A percentile compares a stretch with the other conserved stretches of the same genome.
These are phyloP conservation scores for Wickerhamomyces sydowiorum DNA, from an alignment of 805 yeast genomes.

Conservation along the genomic window DNA sequence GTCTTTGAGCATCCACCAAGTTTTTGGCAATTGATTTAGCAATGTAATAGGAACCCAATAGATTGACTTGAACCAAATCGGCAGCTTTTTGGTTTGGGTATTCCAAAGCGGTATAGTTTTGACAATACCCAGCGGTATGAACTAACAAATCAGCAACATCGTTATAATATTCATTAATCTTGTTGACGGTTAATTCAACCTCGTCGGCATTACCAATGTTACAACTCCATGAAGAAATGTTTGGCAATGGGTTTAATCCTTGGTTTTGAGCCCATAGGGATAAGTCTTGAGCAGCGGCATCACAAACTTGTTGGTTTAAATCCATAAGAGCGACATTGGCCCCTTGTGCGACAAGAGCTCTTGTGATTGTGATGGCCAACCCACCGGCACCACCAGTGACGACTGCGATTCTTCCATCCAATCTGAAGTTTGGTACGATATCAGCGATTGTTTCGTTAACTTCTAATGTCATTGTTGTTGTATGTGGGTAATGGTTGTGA, in stretches of 20 bases:
- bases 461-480: conserved; percentile 13
- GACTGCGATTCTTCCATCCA: conserved; percentile 66
- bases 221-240: conserved; percentile 62
- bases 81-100: conserved; percentile 71
- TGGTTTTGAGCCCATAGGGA: conserved; percentile 40
- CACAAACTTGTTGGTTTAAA: conserved; percentile 55
- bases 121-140: conserved; percentile 83
- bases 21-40: conserved; percentile 71
- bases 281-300: conserved; percentile 45
- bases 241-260: conserved; percentile 25
- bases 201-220: conserved; percentile 60
- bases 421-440: conserved; percentile 53
- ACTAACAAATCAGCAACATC: conserved; percentile 59
- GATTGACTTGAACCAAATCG: conserved; percentile 61
- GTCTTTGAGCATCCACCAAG: conserved; percentile 45
- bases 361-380: conserved; percentile 55
- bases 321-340: conserved; percentile 73
- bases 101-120: conserved; percentile 71
- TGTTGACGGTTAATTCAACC: conserved; percentile 50
- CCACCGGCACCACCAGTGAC: conserved; percentile 85
- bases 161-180: conserved; percentile 53
- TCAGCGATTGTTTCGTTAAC: conserved; percentile 14
- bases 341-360: conserved; percentile 70
- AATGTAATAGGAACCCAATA: conserved; percentile 69
- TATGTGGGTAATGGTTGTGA: background rate